phyloP scores from a whole-genome alignment of 2,329 filamentous ascomycete species.

The Alternaria triticimaculans region DNA sequence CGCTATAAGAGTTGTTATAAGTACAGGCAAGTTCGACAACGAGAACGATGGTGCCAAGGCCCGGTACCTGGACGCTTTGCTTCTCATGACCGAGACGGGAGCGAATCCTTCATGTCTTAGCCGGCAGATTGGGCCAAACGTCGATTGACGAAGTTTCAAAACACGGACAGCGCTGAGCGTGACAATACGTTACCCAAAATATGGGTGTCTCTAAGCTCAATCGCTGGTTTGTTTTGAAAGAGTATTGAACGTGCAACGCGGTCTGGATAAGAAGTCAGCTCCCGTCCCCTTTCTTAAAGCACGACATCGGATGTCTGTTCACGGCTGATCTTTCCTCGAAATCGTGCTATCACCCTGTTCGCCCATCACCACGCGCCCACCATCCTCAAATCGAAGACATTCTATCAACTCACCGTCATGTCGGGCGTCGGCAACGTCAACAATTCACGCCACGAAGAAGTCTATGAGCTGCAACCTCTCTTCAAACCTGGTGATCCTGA shows the following conservation, averaged over 20 bases:
- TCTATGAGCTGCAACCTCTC: neutral
- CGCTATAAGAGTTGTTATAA: accelerated
- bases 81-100: neutral
- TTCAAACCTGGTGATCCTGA: neutral
- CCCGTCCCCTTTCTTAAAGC: accelerated
- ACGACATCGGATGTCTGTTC: neutral
- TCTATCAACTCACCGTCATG: neutral
- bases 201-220: neutral
- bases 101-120: neutral
- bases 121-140: neutral
- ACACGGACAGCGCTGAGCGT: neutral
- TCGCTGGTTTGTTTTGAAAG: neutral
- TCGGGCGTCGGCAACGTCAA: neutral
- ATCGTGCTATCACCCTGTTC: accelerated
- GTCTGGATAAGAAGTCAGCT: neutral
- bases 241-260: neutral
- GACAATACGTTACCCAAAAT: neutral
- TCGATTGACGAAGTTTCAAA: neutral
- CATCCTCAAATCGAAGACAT: neutral
- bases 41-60: neutral
- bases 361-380: neutral
- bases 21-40: accelerated
- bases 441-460: neutral
- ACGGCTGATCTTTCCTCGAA: neutral
- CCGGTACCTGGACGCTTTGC: neutral